Evolutionary conservation across 1,284 basidiomycete species (phyloP), one percentile per base, ranked within the genome.

Genomic region (Leccinum colubrinum): DNA sequence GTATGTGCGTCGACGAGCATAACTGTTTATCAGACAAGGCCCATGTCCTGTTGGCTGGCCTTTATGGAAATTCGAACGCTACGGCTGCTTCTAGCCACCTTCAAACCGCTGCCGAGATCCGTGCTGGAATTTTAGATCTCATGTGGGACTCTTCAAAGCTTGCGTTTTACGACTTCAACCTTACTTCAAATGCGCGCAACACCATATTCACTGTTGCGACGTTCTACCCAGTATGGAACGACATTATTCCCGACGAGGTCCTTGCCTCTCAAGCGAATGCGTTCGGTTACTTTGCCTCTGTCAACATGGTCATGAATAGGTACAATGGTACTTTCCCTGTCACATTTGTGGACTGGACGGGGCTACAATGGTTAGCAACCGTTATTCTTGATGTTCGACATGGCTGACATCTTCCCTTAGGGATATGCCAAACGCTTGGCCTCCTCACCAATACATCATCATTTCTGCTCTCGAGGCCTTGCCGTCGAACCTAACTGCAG

Each of bases 151-250:
- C 85, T 0, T 76, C 77, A 3, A 93, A 92, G 79, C 80, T 94
- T 30, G 93, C 88, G 4, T 97, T 95, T 78, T 96, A 96, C 73
- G 93, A 95, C 75, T 95, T 88, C 76, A 93, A 93, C 75, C 75
- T 87, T 53, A 87, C 84, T 3, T 82, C 85, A 3, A 86, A 87
- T 62, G 71, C 81, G 8, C 85, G 88, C 60, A 88, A 86, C 63
- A 72, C 71, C 22, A 72, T 93, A 55, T 95, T 88, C 77, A 86
- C 84, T 14, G 81, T 79, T 1, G 93, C 91, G 2, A 86, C 86
- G 1, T 93, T 91, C 75, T 96, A 93, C 75, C 93, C 95, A 0
- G 79, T 91, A 55, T 97, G 95, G 95, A 88, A 83, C 59, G 90
- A 87, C 25, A 94, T 97, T 69, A 80, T 94, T 56, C 95, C 95